Evolutionary conservation across 2,329 filamentous ascomycete species (phyloP), one percentile per base, ranked within the genome.

Genomic region (Cercospora citrullina): DNA sequence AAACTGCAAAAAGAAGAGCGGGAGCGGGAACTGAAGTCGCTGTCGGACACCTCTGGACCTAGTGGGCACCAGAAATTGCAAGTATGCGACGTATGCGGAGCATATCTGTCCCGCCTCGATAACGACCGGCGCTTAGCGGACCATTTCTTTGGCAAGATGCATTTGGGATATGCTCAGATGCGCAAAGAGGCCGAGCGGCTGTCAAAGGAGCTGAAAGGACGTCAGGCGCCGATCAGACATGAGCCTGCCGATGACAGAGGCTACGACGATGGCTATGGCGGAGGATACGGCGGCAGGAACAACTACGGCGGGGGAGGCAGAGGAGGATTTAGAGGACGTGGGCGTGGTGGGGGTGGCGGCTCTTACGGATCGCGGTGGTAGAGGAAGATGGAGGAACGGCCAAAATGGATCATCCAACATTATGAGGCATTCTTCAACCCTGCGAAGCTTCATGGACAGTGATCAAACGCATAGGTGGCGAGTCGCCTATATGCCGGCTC

Each of bases 141-240:
- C 78, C 95, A 99, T 80, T 99, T 99, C 79, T 98, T 97, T 80
- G 95, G 95, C 23, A 99, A 99, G 85, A 99, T 99, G 95, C 95
- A 99, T 78, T 83, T 99, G 66, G 95, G 95, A 0, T 99, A 98
- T 79, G 95, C 95, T 16, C 92, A 97, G 81, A 99, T 99, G 95
- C 89, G 95, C 75, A 96, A 95, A 85, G 95, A 93, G 3, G 93
- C 88, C 76, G 93, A 97, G 65, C 84, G 87, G n/a, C 88, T 99
- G 70, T 90, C 90, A 62, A 93, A 93, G 80, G 93, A 97, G 78
- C 85, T 97, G 80, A 91, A 93, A 77, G 90, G 90, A 1, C 84
- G 91, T 30, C 84, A 85, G 59, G 87, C 88, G 48, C 88, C 87
- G 18, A 81, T 83, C 21, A 84, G 87, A 73, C 84, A 86, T 64